Percentiles rank a stretch among this genome's conserved stretches.
Evolutionary conservation across 129 eudicot genomes (phyloP).

Genomic region (Chrysanthemum lavandulifolium): DNA sequence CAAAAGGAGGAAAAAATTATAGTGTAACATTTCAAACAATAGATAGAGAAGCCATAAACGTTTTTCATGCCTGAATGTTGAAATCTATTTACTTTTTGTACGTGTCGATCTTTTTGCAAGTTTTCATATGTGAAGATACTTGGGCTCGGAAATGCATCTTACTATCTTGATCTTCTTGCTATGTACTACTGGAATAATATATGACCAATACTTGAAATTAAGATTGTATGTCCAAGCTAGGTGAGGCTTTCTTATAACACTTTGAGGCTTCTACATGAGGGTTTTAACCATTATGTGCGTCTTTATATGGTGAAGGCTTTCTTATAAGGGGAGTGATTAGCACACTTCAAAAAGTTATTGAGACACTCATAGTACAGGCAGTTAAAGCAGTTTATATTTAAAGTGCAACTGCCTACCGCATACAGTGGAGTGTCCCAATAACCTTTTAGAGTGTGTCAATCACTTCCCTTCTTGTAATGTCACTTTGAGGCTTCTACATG

Average conservation of each 20-base stretch:
- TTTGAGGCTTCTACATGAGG: no score
- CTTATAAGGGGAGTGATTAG: no score
- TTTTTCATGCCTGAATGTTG: constrained; percentile 23
- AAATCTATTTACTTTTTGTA: constrained; percentile 9
- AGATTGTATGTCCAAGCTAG: background rate
- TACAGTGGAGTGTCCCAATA: no score
- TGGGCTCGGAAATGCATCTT: constrained; percentile 1
- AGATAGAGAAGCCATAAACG: constrained; percentile 9
- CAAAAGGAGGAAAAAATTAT: constrained; percentile 24
- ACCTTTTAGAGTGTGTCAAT: no score
- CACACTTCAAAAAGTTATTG: no score
- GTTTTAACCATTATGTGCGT: no score
- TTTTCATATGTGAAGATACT: background rate
- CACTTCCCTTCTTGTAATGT: no score
- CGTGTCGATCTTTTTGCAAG: background rate
- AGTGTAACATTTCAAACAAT: constrained; percentile 17
- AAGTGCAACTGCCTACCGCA: no score
- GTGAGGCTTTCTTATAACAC: background rate
- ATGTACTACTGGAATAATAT: constrained; percentile 5
- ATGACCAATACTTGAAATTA: background rate
- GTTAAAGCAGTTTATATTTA: no score
- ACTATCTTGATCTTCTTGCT: constrained; percentile 8
- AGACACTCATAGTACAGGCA: no score
- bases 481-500: no score
- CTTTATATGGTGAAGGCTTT: no score